phyloP scores from a whole-genome alignment of 352 stramenopile genomes.

The Phytophthora cajani region DNA sequence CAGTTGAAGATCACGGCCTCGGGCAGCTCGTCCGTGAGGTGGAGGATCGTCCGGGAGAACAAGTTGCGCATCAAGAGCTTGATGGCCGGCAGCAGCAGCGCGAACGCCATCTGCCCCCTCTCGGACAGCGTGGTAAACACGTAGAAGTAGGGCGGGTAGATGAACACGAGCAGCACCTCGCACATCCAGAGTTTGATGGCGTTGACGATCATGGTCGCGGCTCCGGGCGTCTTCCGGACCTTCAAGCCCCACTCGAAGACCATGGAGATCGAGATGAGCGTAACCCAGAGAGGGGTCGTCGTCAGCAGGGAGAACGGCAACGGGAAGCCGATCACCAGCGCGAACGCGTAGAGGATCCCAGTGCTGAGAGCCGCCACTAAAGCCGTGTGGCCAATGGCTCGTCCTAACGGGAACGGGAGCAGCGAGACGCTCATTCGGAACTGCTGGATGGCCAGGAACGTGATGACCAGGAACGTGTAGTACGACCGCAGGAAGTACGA shows the following conservation, averaged over 20 bases:
- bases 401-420: conserved; percentile 4
- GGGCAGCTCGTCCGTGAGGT: conserved; percentile 22
- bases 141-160: conserved; percentile 31
- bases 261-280: conserved; percentile 9
- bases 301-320: conserved; percentile 21
- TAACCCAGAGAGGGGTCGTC: conserved; percentile 4
- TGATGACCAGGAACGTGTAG: conserved; percentile 23
- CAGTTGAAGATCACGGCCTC: conserved; percentile 29
- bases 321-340: conserved; percentile 5
- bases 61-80: conserved; percentile 24
- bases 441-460: conserved; percentile 18
- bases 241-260: conserved; percentile 10
- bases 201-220: conserved; percentile 13
- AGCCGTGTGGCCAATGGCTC: not conserved
- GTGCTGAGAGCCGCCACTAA: conserved; percentile 1
- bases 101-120: conserved; percentile 15
- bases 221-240: conserved; percentile 7
- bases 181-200: conserved; percentile 23
- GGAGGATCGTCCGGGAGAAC: conserved; percentile 17
- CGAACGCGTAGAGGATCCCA: conserved; percentile 17
- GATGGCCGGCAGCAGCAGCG: conserved; percentile 21
- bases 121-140: conserved; percentile 14
- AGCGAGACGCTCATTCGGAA: conserved; percentile 20
- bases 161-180: conserved; percentile 13
- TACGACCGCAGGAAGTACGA: conserved; percentile 29